Base-by-base conservation (phyloP, 345 rosid genomes). In the Mangifera indica region DNA sequence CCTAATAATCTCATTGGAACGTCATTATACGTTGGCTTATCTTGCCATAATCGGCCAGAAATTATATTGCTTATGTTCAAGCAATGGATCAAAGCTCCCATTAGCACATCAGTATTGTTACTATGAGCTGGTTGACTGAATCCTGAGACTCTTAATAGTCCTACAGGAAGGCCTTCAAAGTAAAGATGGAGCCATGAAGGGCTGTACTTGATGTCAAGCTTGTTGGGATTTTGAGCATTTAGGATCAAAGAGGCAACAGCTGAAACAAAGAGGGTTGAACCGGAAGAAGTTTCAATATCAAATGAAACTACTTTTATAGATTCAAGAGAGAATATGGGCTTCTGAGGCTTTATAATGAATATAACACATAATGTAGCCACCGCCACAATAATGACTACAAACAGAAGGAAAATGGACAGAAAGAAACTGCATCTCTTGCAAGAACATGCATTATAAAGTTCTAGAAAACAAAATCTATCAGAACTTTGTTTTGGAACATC, bases 91-190 rank as follows among this genome's bases (percentile, higher is more conserved):
- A 80, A 63, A 45, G 77, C 73, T 25, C 63, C 24, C 22, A 77
- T 24, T 42, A 21, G 26, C 54, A 81, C 70, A 17, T 44, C 51
- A 3, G 79, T 26, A 25, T 84, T 74, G 29, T 54, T 63, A 70
- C 83, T 84, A 8, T 63, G 70, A 24, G 85, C 73, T 0, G 83
- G 81, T 71, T 81, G 87, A 55, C 46, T 66, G 77, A 81, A 74
- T 7, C 48, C 57, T 3, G 87, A 80, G 24, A 77, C 77, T 51
- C 68, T 67, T 45, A 84, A 57, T 4, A 70, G 48, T 9, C 77
- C 80, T 1, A 69, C 56, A 7, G 78, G 81, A 29, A 79, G 24
- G 22, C 76, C 84, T 58, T 81, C 66, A 12, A 45, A 3, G 74
- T 66, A 66, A 29, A 84, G 32, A 29, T 63, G 72, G 65, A 81